phyloP scores from a whole-genome alignment of 768 basidiomycete species.

The Psilocybe cubensis region DNA sequence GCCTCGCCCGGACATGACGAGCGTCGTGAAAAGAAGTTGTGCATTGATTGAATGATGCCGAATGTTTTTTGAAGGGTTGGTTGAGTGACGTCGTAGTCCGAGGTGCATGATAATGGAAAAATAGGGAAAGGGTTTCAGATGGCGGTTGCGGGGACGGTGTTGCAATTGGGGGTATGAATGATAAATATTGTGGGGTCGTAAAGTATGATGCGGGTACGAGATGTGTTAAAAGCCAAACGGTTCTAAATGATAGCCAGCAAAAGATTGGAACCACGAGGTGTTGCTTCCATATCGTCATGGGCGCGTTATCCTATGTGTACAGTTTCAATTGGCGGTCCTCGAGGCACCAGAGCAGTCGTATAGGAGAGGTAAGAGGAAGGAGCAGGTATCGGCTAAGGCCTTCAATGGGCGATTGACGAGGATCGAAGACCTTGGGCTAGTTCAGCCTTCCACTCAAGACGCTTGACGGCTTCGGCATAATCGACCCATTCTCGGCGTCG shows the following conservation, averaged over 20 bases:
- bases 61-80: background rate
- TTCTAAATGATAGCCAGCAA: constrained; percentile 26
- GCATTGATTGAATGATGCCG: background rate
- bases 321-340: constrained; percentile 9
- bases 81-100: background rate
- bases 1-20: background rate
- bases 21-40: background rate
- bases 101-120: constrained; percentile 1
- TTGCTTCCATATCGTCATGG: constrained; percentile 20
- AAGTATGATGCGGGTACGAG: constrained; percentile 31
- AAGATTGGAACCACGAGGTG: constrained; percentile 14
- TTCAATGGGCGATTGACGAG: constrained; percentile 45
- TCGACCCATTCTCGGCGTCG: constrained; percentile 88
- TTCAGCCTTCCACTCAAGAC: constrained; percentile 87
- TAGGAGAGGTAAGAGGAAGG: constrained; percentile 13
- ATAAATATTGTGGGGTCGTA: constrained; percentile 27
- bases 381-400: background rate
- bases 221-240: constrained; percentile 20
- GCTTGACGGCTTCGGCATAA: constrained; percentile 74
- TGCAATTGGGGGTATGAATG: constrained; percentile 25
- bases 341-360: constrained; percentile 11
- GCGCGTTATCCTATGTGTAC: constrained; percentile 6
- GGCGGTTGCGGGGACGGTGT: constrained; percentile 5
- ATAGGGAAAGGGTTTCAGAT: background rate
- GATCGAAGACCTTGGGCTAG: constrained; percentile 75